Conservation (phyloP, 2,329 filamentous ascomycete genomes). For the Aspergillus pseudotamarii region DNA sequence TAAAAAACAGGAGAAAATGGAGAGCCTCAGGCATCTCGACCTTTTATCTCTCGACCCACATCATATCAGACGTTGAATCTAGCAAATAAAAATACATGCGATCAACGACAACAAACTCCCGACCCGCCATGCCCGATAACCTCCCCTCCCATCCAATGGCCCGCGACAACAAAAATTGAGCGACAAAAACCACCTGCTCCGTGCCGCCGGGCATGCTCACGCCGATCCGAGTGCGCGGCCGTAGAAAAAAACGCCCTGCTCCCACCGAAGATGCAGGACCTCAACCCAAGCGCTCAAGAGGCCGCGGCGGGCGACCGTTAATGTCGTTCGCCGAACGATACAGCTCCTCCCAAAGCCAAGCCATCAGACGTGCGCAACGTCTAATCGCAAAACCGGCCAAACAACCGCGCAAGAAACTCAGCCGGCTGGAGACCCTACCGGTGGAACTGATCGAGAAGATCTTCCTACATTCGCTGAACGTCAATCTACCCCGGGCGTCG, state of each 20-base stretch:
- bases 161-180: neutral
- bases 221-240: constrained; percentile 35
- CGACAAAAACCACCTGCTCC: neutral
- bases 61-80: neutral
- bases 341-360: constrained; percentile 13
- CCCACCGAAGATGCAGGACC: neutral
- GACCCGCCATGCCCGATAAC: neutral
- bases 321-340: constrained; percentile 15
- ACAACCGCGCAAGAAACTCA: constrained; percentile 22
- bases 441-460: constrained; percentile 56
- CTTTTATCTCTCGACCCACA: neutral
- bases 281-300: constrained; percentile 16
- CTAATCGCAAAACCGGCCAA: constrained; percentile 11
- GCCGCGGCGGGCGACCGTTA: constrained; percentile 17
- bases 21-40: neutral
- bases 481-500: constrained; percentile 49
- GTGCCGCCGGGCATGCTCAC: constrained; percentile 25
- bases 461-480: constrained; percentile 52
- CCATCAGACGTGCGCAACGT: constrained; percentile 18
- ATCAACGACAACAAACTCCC: neutral
- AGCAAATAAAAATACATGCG: neutral
- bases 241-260: constrained; percentile 23
- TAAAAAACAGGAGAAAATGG: too few species aligned
- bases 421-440: constrained; percentile 50
- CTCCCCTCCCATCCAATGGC: neutral